Base-by-base conservation (phyloP, 441 rosid genomes). In the Adansonia madagascariensis region DNA sequence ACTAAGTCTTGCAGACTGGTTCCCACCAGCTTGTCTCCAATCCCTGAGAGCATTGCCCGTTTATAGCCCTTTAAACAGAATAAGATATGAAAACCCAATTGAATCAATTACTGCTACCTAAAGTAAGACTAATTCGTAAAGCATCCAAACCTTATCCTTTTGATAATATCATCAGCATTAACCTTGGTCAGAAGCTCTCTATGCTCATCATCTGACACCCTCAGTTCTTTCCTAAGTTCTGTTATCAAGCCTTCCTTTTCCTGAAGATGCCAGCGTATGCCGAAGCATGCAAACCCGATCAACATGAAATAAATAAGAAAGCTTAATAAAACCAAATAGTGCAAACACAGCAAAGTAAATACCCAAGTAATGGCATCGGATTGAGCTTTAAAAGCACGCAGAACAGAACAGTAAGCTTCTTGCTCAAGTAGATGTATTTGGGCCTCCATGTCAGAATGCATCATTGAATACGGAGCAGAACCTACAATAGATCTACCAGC, bases 281-380 rank as follows among this genome's bases (percentile, higher is more conserved):
- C 50, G 20, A 20, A 69, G 20, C 57, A 82, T 22, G 72, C 6
- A 79, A 71, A 76, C 52, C 27, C 69, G 9, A 80, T 55, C 61
- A 55, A 47, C 56, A 65, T 66, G 20, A 70, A 68, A 41, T 50
- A 39, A 56, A 43, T 73, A 24, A 72, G 69, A 65, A 75, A 24
- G 8, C 47, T 73, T 27, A 22, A 53, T 52, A 7, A 50, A 47
- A 78, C 8, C 57, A 49, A 41, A 1, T 18, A 31, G 49, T 75
- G 75, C 1, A 35, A 69, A 74, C 35, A 71, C 53, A 31, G 82
- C 8, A 49, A 82, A 69, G 72, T 57, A 47, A 65, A 56, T 90
- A 92, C 99, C 99, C 99, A 96, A 81, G 98, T 84, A 80, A 96
- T 89, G 67, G 97, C 98, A 88, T 96, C 99, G 44, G 97, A 87